Percentiles rank a stretch among this genome's conserved stretches.
phyloP scores from a whole-genome alignment of 23 red algal genomes.

The Pyropia yezoensis region DNA sequence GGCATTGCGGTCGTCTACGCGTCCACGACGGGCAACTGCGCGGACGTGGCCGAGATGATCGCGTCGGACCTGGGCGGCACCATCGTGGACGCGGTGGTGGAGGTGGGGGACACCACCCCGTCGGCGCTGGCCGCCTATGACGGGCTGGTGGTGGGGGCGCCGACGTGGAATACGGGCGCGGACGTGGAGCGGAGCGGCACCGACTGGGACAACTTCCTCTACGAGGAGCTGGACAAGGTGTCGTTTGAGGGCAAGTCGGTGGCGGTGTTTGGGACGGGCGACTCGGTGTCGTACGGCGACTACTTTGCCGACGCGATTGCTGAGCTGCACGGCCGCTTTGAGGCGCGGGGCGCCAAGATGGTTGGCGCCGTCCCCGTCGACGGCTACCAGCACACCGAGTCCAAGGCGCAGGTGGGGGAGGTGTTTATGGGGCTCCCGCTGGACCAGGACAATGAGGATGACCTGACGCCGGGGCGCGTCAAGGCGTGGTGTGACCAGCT shows the following conservation, averaged over 20 bases:
- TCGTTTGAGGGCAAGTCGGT: conserved; percentile 8
- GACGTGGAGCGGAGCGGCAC: conserved; percentile 25
- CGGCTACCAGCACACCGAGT: conserved; percentile 9
- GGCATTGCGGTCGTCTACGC: conserved; percentile 22
- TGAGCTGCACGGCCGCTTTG: conserved; percentile 27
- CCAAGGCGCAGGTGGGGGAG: conserved; percentile 15
- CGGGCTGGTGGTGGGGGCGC: conserved; percentile 22
- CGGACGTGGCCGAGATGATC: conserved; percentile 30
- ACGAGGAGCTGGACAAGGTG: conserved; percentile 16
- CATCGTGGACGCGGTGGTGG: conserved; percentile 8
- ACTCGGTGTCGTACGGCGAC: conserved; percentile 20
- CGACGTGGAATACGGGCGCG: conserved; percentile 43
- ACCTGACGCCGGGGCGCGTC: conserved; percentile 16
- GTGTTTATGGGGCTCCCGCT: conserved; percentile 27
- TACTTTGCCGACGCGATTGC: conserved; percentile 49
- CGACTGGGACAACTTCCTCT: conserved; percentile 26
- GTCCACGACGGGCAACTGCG: conserved; percentile 17
- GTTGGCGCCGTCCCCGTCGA: conserved; percentile 7
- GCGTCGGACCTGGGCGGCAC: conserved; percentile 2
- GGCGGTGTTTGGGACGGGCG: conserved; percentile 28
- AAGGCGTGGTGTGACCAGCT: conserved; percentile 12
- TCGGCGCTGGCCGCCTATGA: neutral
- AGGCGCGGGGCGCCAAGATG: conserved; percentile 21
- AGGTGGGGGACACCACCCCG: conserved; percentile 9
- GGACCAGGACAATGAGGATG: conserved; percentile 17